Evolutionary conservation across 2,329 filamentous ascomycete species (phyloP).

Genomic region (Cytospora mali): DNA sequence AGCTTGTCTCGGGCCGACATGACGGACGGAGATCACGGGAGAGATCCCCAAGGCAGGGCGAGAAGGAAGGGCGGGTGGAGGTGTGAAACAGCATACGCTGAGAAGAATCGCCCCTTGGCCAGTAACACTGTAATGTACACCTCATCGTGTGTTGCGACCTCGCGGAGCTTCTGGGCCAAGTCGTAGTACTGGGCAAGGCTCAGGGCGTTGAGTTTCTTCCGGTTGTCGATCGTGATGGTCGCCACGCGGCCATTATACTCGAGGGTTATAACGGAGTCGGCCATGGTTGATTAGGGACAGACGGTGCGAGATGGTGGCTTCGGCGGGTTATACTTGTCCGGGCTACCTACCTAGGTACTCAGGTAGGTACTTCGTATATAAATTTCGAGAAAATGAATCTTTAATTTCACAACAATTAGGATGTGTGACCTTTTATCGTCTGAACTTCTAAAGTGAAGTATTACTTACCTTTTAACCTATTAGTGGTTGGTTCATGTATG

Average conservation of each 20-base stretch:
- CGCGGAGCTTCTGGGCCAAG: conserved; percentile 71
- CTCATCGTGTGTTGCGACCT: conserved; percentile 77
- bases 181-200: conserved; percentile 73
- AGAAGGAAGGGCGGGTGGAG: not conserved
- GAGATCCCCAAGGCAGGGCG: too few relatives aligned
- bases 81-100: conserved; percentile 64
- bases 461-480: not conserved
- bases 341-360: too few relatives aligned
- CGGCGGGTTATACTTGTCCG: not conserved
- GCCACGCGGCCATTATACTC: conserved; percentile 72
- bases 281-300: conserved; percentile 35
- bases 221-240: conserved; percentile 83
- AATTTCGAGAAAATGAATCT: too few relatives aligned
- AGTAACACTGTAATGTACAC: conserved; percentile 84
- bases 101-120: conserved; percentile 83
- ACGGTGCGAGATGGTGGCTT: not conserved
- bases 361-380: too few relatives aligned
- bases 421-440: not conserved
- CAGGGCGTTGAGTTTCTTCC: conserved; percentile 86
- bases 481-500: too few relatives aligned
- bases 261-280: conserved; percentile 55
- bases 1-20: not conserved
- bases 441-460: not conserved
- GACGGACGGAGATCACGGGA: not conserved
- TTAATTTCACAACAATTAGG: not conserved